Evolutionary conservation across 73 alveolate species (phyloP).

Genomic region (Stentor coeruleus): DNA sequence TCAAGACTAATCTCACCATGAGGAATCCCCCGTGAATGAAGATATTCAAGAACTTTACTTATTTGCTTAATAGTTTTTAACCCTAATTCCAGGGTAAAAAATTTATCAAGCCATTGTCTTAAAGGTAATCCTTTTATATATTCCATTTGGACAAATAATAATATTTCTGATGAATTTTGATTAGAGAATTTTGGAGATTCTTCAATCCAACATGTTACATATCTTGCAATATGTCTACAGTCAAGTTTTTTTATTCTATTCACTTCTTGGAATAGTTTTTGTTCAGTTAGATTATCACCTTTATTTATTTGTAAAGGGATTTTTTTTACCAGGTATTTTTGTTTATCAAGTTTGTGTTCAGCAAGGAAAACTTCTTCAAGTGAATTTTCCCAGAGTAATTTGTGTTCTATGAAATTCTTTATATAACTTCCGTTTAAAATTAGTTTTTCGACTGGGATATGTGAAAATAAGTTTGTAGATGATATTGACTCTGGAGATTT

Average conservation of each 20-base stretch:
- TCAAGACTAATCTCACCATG: not conserved
- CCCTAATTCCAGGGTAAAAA: not conserved
- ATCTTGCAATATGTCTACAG: not conserved
- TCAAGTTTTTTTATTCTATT: not conserved
- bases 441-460: no score
- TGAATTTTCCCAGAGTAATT: not conserved
- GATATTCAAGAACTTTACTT: not conserved
- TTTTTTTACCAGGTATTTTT: not conserved
- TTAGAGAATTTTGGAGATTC: not conserved
- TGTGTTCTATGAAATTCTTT: not conserved
- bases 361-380: not conserved
- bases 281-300: not conserved
- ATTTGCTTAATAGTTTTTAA: not conserved
- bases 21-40: not conserved
- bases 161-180: not conserved
- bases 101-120: not conserved
- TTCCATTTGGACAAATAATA: not conserved
- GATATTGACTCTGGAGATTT: no score
- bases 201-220: slow-evolving; percentile 12
- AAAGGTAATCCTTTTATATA: not conserved
- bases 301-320: not conserved
- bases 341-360: not conserved
- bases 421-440: not conserved
- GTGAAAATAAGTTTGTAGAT: no score
- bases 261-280: not conserved